Evolutionary conservation across 225 moss, liverwort and hornwort genomes (phyloP).

Genomic region (Takakia lepidozioides): DNA sequence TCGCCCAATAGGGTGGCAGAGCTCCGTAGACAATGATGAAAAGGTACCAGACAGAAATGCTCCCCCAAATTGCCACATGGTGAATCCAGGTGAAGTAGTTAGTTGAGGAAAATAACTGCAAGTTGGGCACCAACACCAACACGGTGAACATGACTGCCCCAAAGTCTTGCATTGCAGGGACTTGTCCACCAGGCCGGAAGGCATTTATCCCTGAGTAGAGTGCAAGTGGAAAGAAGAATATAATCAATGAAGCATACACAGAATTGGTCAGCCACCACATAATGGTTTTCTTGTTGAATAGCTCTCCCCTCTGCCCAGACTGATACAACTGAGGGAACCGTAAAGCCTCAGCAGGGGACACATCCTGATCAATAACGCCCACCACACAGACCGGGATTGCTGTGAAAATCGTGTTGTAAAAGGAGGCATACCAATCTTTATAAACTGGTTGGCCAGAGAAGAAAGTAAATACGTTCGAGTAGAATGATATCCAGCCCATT

Average conservation of each 20-base stretch:
- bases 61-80: slow-evolving; percentile 37
- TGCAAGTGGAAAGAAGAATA: slow-evolving; percentile 52
- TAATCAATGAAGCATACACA: slow-evolving; percentile 43
- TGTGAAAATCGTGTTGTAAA: slow-evolving; percentile 68
- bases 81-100: slow-evolving; percentile 54
- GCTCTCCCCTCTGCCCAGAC: slow-evolving; percentile 48
- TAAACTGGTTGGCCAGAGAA: slow-evolving; percentile 70
- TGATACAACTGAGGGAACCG: slow-evolving; percentile 48
- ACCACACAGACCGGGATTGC: slow-evolving; percentile 54
- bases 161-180: slow-evolving; percentile 45
- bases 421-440: slow-evolving; percentile 70
- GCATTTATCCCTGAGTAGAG: slow-evolving; percentile 20
- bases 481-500: slow-evolving; percentile 62
- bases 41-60: slow-evolving; percentile 29
- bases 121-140: slow-evolving; percentile 49
- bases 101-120: slow-evolving; percentile 37
- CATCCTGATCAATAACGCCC: slow-evolving; percentile 61
- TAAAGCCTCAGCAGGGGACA: slow-evolving; percentile 35
- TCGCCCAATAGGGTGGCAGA: slow-evolving; percentile 17
- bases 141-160: slow-evolving; percentile 53
- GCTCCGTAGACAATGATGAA: slow-evolving; percentile 36
- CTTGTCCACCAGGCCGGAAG: slow-evolving; percentile 38
- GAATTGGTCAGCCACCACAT: slow-evolving; percentile 35
- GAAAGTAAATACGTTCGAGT: slow-evolving; percentile 44
- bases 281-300: slow-evolving; percentile 37